Evolutionary conservation across 176 grass and related monocot species (phyloP).

Genomic region (Cenchrus purpureus): DNA sequence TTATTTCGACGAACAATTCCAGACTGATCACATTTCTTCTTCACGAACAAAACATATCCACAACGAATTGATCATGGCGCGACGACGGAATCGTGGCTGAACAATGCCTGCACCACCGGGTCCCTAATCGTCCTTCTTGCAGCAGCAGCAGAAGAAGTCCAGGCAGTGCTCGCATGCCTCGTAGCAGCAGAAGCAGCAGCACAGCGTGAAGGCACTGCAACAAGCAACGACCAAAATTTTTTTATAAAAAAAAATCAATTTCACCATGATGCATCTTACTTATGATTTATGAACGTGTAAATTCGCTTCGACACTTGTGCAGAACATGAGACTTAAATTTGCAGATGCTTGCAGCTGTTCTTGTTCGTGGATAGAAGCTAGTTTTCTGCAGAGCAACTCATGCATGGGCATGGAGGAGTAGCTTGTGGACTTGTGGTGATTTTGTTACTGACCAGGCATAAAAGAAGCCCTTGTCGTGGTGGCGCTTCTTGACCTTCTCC

Average conservation of each 20-base stretch:
- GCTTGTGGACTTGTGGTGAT: not conserved
- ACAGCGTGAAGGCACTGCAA: conserved; percentile 61
- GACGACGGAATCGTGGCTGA: not conserved
- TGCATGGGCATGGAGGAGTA: not conserved
- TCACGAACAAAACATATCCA: not conserved
- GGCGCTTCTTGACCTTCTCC: conserved; percentile 72
- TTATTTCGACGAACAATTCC: conserved; percentile 38
- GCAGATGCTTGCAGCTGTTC: not conserved
- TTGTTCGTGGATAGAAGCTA: not conserved
- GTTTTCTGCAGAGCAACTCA: not conserved
- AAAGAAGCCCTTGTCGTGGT: conserved; percentile 74
- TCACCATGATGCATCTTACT: not conserved
- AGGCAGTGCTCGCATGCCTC: conserved; percentile 69
- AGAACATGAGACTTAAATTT: not conserved
- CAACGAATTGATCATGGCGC: not conserved
- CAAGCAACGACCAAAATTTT: not conserved
- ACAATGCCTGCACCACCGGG: not conserved
- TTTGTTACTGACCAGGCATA: conserved; percentile 64
- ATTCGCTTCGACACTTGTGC: not conserved
- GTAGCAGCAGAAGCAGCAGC: conserved; percentile 78
- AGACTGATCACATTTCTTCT: not conserved
- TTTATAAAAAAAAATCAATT: not conserved
- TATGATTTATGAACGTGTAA: not conserved
- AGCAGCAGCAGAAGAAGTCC: conserved; percentile 63
- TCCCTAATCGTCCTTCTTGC: conserved; percentile 49